A percentile compares a stretch with the other conserved stretches of the same genome.
Evolutionary conservation across 2,329 filamentous ascomycete species (phyloP).

Genomic region (Aspergillus hiratsukae): DNA sequence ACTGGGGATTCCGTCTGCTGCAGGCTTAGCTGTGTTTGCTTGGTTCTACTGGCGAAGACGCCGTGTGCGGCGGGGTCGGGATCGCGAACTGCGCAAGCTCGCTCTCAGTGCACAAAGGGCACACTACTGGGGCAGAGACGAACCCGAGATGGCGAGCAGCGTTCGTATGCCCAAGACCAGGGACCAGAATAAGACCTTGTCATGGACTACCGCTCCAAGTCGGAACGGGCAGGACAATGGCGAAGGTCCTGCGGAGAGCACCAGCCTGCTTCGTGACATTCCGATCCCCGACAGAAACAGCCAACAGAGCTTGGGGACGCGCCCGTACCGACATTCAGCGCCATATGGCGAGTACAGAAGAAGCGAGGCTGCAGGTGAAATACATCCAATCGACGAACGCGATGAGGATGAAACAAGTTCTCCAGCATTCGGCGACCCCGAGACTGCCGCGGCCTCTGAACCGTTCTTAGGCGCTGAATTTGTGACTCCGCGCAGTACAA

Average conservation of each 20-base stretch:
- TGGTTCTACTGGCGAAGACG: constrained; percentile 51
- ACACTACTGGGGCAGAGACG: constrained; percentile 36
- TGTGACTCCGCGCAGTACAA: constrained; percentile 23
- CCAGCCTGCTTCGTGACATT: constrained; percentile 39
- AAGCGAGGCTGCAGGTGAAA: constrained; percentile 49
- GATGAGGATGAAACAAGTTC: constrained; percentile 53
- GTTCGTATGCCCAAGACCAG: constrained; percentile 26
- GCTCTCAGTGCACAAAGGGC: constrained; percentile 48
- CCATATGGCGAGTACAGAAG: constrained; percentile 48
- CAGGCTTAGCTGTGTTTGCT: constrained; percentile 45
- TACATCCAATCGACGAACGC: constrained; percentile 60
- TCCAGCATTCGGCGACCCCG: neutral
- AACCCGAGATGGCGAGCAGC: constrained; percentile 37
- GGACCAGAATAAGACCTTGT: constrained; percentile 19
- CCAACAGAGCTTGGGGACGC: constrained; percentile 36
- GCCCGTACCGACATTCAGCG: constrained; percentile 37
- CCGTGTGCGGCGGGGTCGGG: constrained; percentile 40
- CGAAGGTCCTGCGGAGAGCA: constrained; percentile 36
- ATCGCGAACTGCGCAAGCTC: constrained; percentile 52
- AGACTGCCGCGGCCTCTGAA: constrained; percentile 17
- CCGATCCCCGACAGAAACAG: constrained; percentile 37
- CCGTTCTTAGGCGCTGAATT: constrained; percentile 25
- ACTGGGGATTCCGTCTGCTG: constrained; percentile 53
- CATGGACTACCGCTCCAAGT: constrained; percentile 24
- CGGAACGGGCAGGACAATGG: constrained; percentile 24